Base-by-base conservation (phyloP, 2,329 filamentous ascomycete species). In the Calonectria pauciramosa region DNA sequence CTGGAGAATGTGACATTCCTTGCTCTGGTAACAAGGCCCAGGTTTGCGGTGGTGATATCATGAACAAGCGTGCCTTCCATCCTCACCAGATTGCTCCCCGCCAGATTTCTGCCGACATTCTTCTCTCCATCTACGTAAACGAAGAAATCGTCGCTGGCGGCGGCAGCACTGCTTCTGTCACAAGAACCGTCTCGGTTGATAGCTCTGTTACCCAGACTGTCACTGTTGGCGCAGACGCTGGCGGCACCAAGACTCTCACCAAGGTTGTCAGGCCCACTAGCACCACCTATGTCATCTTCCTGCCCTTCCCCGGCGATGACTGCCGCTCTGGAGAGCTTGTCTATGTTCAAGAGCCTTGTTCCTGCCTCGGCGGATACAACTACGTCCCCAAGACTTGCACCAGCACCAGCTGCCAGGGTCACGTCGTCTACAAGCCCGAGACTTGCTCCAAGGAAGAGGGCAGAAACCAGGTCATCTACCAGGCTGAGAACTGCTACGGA, bases 391-490 rank as follows among this genome's bases (percentile, higher is more conserved):
- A 74, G 52, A 47, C 73, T 68, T 80, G 79, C 75, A 56, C 41
- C 14, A 54, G 56, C 63, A 60, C 67, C n/a, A 28, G 26, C 68
- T 80, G 79, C 74, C 11, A 74, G 47, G 76, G 77, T 16, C 32
- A 74, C 1, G 73, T 68, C 6, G 79, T 80, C 72, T 80, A 76
- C 75, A 80, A 80, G 79, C 76, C 79, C 8, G 73, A 80, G 77
- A 36, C 71, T 41, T 76, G 73, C 70, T 23, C 41, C 20, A 51
- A 77, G n/a, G 49, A 52, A 20, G 49, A 52, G n/a, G 26, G 20
- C n/a, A 16, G 26, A 5, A 13, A 44, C 18, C 38, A 52, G n/a
- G 26, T 28, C 26, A 28, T 52, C 75, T 70, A 59, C 69, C 63
- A 65, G 28, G 72, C 78, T 6, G 65, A 75, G 36, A 72, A 72